Percentiles rank a stretch among this genome's conserved stretches.
These are phyloP conservation scores for Globisporangium okanoganense DNA, from an alignment of 352 stramenopile genomes.

Conservation along the genomic window DNA sequence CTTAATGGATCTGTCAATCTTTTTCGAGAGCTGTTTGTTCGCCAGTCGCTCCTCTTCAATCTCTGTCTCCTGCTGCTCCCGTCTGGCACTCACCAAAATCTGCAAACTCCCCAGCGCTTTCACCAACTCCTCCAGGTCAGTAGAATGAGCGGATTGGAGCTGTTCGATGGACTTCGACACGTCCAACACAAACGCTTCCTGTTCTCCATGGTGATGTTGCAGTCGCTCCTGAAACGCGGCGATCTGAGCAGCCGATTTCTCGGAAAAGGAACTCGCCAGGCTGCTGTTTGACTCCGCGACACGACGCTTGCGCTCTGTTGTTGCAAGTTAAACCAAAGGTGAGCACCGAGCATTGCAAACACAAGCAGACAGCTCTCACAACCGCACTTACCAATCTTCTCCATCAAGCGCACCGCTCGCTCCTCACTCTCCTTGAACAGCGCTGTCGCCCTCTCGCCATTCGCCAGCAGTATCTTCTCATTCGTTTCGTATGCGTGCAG, in stretches of 20 bases:
- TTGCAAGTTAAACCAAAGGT: not conserved
- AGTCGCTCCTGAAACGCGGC: constrained; percentile 41
- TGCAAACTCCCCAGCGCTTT: constrained; percentile 29
- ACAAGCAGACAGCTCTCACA: not conserved
- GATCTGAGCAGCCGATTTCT: constrained; percentile 40
- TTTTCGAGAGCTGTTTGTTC: constrained; percentile 21
- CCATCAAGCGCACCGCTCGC: constrained; percentile 33
- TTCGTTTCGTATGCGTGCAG: constrained; percentile 51
- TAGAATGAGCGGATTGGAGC: constrained; percentile 39
- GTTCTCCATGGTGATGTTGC: constrained; percentile 42
- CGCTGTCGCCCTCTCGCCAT: constrained; percentile 41
- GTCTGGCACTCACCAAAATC: constrained; percentile 17
- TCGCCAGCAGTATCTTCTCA: constrained; percentile 51
- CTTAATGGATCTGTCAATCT: constrained; percentile 20
- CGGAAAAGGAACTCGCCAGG: constrained; percentile 39
- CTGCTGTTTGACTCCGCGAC: constrained; percentile 48
- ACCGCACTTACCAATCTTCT: constrained; percentile 45
- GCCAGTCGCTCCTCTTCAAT: constrained; percentile 10
- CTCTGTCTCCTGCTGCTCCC: constrained; percentile 22
- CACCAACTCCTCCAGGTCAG: constrained; percentile 37
- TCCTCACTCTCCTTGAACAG: constrained; percentile 59
- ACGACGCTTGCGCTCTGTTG: constrained; percentile 38
- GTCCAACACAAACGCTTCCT: constrained; percentile 41
- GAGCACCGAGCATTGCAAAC: not conserved
- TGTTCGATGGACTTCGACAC: constrained; percentile 40